Base-by-base conservation (phyloP, 768 basidiomycete genomes). In the Auricularia sp. region DNA sequence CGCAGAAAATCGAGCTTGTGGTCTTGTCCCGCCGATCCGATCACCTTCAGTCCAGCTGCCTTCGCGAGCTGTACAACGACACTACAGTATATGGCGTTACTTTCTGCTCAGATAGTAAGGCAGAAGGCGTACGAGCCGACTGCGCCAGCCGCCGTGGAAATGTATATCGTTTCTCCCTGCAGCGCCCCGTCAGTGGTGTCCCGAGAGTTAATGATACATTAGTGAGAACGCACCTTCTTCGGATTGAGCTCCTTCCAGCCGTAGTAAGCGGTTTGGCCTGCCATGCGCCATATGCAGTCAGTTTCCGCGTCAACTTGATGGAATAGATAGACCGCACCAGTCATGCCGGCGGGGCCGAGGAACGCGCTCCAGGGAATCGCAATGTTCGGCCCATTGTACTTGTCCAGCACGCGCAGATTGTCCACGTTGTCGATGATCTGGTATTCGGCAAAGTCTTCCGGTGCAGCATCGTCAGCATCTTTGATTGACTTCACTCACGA, bases 121-220 rank as follows among this genome's bases (percentile, higher is more conserved):
- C 39, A 51, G 5, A 18, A 7, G 0, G 75, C 84, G 56, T 70
- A 85, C 83, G 83, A 82, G 66, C 87, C 88, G 35, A 90, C 87
- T 14, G 85, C 54, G 68, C 80, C 80, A 6, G 77, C 75, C 0
- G 77, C 83, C 3, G 80, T 74, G 2, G 74, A 75, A 14, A 86
- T 77, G 66, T 83, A 85, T 16, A 76, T 80, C 0, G 74, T 76
- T 65, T 85, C 81, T 8, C 83, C 83, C 76, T 79, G 53, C 12
- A n/a, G 16, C 6, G 14, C 11, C 18, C 10, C 18, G 47, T 6
- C 5, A 18, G 21, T 14, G 47, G 39, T 8, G 39, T 42, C 16
- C 11, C 47, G 11, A 18, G 47, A 11, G 47, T 18, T 6, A 21
- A 18, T 51, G 3, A 21, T 23, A 14, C 34, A 36, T 10, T 10